These are phyloP conservation scores for Russula sp. DNA, from an alignment of 768 basidiomycete species.

Conservation along the genomic window DNA sequence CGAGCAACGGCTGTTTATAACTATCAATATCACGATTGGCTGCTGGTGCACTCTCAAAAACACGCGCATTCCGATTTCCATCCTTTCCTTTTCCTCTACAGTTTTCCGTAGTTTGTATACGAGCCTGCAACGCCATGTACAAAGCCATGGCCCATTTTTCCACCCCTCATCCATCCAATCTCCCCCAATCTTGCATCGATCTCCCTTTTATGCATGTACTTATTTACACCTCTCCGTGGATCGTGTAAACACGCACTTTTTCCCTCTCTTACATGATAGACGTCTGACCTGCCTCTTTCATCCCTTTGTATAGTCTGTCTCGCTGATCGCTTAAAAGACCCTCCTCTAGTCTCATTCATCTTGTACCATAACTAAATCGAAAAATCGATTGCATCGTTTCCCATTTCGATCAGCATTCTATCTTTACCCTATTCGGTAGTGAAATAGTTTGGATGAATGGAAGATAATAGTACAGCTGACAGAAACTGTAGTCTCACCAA, in stretches of 20 bases:
- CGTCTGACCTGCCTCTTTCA: not conserved
- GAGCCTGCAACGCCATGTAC: constrained; percentile 13
- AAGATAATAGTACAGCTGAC: not conserved
- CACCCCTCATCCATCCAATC: constrained; percentile 2
- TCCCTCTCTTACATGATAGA: constrained; percentile 21
- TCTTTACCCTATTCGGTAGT: not conserved
- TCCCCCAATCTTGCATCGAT: constrained; percentile 20
- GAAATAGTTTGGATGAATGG: not conserved
- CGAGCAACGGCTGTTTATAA: constrained; percentile 21
- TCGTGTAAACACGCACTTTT: constrained; percentile 9
- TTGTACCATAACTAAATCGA: constrained; percentile 15
- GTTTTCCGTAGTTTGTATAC: constrained; percentile 9
- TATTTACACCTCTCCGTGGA: constrained; percentile 21
- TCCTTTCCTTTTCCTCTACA: not conserved
- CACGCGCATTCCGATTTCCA: constrained; percentile 3
- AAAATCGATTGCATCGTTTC: constrained; percentile 3
- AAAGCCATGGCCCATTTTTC: not conserved
- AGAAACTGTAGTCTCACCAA: not conserved
- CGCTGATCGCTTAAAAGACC: constrained; percentile 1
- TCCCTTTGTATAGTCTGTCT: constrained; percentile 4
- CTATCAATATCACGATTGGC: constrained; percentile 18
- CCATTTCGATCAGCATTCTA: not conserved
- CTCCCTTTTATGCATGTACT: constrained; percentile 20
- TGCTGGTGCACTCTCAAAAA: not conserved
- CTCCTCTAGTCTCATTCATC: constrained; percentile 6